Conservation (phyloP, 73 alveolate species). For the Paramecium caudatum region DNA sequence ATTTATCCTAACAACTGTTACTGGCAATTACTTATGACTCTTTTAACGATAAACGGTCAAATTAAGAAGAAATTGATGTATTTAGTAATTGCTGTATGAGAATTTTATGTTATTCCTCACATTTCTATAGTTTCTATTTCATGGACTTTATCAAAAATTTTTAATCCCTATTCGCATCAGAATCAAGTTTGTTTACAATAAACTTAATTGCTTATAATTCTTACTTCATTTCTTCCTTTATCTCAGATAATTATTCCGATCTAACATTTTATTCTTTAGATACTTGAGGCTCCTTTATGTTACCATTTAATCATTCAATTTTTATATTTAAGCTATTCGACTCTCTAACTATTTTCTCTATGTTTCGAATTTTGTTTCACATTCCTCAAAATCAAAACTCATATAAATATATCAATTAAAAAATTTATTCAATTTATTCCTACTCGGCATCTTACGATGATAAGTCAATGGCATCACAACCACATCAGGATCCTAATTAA, state of each 20-base stretch:
- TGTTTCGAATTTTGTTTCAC: background rate
- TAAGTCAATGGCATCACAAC: background rate
- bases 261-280: background rate
- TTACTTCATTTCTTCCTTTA: background rate
- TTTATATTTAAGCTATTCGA: background rate
- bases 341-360: background rate
- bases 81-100: background rate
- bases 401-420: background rate
- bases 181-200: background rate
- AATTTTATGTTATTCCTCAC: background rate
- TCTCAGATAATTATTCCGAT: background rate
- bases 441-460: slow-evolving; percentile 11
- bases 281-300: background rate
- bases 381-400: slow-evolving; percentile 29
- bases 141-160: background rate
- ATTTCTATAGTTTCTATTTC: background rate
- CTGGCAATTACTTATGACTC: background rate
- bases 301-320: background rate
- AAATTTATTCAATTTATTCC: slow-evolving; percentile 12
- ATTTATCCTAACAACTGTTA: background rate
- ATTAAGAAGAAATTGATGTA: background rate
- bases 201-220: background rate
- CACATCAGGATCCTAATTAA: slow-evolving; percentile 8
- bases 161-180: background rate
- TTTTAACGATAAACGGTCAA: background rate